Conservation (phyloP, 2,329 filamentous ascomycete genomes). For the Aspergillus novoparasiticus region DNA sequence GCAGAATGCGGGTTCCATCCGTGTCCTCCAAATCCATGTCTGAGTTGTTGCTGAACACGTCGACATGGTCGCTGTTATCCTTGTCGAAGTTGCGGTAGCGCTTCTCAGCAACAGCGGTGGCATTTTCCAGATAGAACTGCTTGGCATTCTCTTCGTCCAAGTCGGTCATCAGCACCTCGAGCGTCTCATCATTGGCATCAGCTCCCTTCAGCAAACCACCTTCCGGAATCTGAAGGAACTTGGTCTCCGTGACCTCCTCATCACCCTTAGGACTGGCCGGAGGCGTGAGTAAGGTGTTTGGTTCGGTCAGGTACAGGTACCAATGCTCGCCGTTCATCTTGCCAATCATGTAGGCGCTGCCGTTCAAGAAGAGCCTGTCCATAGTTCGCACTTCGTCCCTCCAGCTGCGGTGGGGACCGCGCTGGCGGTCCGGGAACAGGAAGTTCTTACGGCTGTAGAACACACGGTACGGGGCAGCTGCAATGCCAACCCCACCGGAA, state of each 20-base stretch:
- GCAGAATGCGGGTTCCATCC: conserved; percentile 54
- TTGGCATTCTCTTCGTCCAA: conserved; percentile 66
- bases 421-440: conserved; percentile 90
- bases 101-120: conserved; percentile 86
- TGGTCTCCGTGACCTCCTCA: conserved; percentile 58
- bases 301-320: conserved; percentile 96
- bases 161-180: conserved; percentile 70
- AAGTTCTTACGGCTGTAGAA: conserved; percentile 99
- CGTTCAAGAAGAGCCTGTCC: conserved; percentile 86
- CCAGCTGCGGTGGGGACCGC: conserved; percentile 95
- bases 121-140: conserved; percentile 74
- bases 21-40: conserved; percentile 62
- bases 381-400: conserved; percentile 91
- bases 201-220: conserved; percentile 22
- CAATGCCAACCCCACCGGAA: conserved; percentile 67
- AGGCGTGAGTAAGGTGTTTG: conserved; percentile 76
- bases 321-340: conserved; percentile 99
- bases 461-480: conserved; percentile 88
- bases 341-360: conserved; percentile 98
- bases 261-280: conserved; percentile 69
- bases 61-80: conserved; percentile 59
- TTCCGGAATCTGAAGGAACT: conserved; percentile 58
- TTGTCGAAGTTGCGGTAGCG: conserved; percentile 73
- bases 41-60: conserved; percentile 79
- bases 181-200: conserved; percentile 50